These are phyloP conservation scores for Glomus cerebriforme DNA, from an alignment of 192 early-diverging fungal species.

Conservation along the genomic window DNA sequence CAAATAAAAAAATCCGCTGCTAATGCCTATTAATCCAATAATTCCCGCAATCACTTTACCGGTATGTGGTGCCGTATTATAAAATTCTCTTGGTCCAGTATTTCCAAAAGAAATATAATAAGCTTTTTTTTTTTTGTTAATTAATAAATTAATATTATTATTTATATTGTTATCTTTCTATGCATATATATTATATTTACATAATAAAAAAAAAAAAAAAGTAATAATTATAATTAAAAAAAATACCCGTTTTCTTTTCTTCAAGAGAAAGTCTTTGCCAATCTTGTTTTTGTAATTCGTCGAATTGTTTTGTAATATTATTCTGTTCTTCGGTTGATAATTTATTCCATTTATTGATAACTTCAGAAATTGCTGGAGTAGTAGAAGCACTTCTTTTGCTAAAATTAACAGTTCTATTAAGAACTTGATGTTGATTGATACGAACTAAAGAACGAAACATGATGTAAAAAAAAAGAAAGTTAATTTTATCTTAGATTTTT, in stretches of 20 bases:
- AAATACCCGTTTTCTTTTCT: constrained; percentile 90
- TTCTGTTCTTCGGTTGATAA: constrained; percentile 77
- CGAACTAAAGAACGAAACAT: not conserved
- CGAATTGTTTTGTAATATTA: constrained; percentile 76
- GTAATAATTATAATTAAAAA: not conserved
- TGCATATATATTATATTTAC: too few species aligned
- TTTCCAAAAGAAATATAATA: constrained; percentile 96
- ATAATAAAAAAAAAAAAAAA: not conserved
- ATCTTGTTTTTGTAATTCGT: constrained; percentile 89
- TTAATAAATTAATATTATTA: not conserved
- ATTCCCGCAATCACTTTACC: constrained; percentile 71
- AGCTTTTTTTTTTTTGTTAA: constrained; percentile 45
- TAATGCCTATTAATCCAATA: constrained; percentile 54
- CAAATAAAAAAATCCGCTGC: constrained; percentile 57
- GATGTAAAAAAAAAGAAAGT: not conserved
- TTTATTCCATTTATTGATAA: constrained; percentile 65
- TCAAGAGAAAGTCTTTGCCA: constrained; percentile 92
- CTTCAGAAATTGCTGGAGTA: constrained; percentile 52
- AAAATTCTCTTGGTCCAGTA: constrained; percentile 84
- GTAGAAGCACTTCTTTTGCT: constrained; percentile 49
- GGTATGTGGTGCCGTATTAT: constrained; percentile 66
- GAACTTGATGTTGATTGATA: not conserved
- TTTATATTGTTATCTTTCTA: too few species aligned
- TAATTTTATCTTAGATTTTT: not conserved
- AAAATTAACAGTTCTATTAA: not conserved